Evolutionary conservation across 2,329 filamentous ascomycete species (phyloP), one percentile per base, ranked within the genome.

Genomic region (Parastagonospora nodorum): DNA sequence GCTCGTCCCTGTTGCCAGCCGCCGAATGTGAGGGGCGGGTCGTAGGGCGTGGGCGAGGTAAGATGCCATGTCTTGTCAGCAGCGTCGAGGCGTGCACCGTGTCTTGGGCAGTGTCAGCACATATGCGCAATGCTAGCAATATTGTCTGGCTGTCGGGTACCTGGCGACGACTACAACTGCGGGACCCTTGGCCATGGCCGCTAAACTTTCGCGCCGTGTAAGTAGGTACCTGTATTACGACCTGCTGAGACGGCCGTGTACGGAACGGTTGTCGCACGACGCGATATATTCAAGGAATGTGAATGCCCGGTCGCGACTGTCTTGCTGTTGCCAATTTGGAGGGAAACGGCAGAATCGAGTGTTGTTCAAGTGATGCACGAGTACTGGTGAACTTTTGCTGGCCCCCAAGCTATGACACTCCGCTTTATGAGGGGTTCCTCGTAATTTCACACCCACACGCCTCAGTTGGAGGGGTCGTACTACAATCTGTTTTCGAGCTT

Each of bases 21-120:
- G 61, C 90, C 90, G 70, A 97, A 97, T 2, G 92, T 96, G 50
- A 99, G 81, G 42, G 94, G 94, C 60, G 94, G 90, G 61, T 99
- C 93, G 79, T 97, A 99, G 2, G 94, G 94, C 5, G 91, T 92
- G 1, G 92, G 89, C 5, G 94, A 96, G 28, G 89, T 89, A 47
- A 96, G 82, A 74, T 97, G 91, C 94, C 94, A 99, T 73, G 90
- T 86, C 72, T 92, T 92, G 80, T 99, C 92, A 55, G 92, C 92
- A 48, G 91, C 91, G 74, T 99, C 94, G 50, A 99, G 87, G 61
- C 94, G 88, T 64, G 92, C 90, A 68, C 94, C 94, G 75, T 99
- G 94, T 75, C 94, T 87, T 39, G 14, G 28, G 8, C 39, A 57
- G 27, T 42, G 41, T 63, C 44, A 67, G 63, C 50, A 48, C 36